phyloP scores from a whole-genome alignment of 2,329 filamentous ascomycete species.

The Trichoderma sp. region DNA sequence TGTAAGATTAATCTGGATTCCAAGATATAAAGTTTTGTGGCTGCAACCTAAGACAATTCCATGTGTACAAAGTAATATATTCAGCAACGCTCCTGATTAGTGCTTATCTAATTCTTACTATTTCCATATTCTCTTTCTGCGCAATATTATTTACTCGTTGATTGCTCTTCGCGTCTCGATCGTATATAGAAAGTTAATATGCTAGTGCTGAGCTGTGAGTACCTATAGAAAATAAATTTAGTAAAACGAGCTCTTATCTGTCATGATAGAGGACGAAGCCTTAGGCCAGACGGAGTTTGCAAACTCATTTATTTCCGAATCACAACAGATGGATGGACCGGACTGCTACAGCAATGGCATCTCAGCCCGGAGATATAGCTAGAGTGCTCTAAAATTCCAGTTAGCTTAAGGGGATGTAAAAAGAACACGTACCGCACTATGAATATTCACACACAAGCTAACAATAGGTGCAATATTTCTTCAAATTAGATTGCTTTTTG shows the following conservation, averaged over 20 bases:
- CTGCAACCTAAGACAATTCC: neutral
- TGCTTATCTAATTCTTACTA: constrained; percentile 5
- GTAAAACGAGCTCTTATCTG: neutral
- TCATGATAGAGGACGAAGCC: neutral
- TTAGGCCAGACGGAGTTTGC: neutral
- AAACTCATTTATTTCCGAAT: neutral
- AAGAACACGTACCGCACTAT: rapidly evolving
- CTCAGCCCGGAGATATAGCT: neutral
- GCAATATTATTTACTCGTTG: neutral
- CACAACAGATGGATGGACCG: neutral
- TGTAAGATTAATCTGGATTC: neutral
- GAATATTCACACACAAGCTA: too few relatives aligned
- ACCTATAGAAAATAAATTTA: neutral
- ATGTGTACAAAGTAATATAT: neutral
- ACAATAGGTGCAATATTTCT: too few relatives aligned
- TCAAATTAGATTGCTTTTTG: too few relatives aligned
- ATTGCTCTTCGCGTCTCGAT: neutral
- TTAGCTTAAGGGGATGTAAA: too few relatives aligned
- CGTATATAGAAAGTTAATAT: neutral
- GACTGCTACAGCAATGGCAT: neutral
- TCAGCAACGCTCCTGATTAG: neutral
- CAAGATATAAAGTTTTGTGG: neutral
- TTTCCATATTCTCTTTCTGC: neutral
- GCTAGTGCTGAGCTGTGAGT: neutral
- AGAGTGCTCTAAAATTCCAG: too few relatives aligned